These are phyloP conservation scores for Suillus occidentalis DNA, from an alignment of 768 basidiomycete species.

Conservation along the genomic window DNA sequence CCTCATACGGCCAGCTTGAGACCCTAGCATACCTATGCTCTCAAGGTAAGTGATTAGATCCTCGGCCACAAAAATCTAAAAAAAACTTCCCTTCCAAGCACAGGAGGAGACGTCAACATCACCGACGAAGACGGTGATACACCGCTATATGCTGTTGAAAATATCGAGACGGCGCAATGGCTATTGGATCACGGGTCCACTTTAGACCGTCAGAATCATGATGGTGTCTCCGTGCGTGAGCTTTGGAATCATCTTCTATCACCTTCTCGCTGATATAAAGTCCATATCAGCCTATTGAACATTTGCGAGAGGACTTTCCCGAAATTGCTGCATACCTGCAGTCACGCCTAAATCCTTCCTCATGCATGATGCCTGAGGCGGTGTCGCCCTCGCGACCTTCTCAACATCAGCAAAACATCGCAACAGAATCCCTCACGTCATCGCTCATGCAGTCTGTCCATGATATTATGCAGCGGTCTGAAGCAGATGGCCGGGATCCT, in stretches of 20 bases:
- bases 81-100: constrained; percentile 4
- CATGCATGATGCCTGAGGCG: constrained; percentile 9
- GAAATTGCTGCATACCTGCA: constrained; percentile 64
- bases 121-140: constrained; percentile 89
- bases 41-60: constrained; percentile 44
- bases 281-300: constrained; percentile 58
- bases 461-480: constrained; percentile 63
- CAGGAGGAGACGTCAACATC: constrained; percentile 87
- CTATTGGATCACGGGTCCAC: constrained; percentile 79
- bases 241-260: constrained; percentile 12
- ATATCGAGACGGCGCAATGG: constrained; percentile 71
- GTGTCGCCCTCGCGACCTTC: constrained; percentile 42
- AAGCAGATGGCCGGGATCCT: constrained; percentile 59
- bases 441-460: constrained; percentile 64
- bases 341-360: constrained; percentile 28
- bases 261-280: constrained; percentile 12
- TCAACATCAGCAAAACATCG: constrained; percentile 65
- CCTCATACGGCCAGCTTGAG: constrained; percentile 82
- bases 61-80: not conserved
- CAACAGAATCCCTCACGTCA: constrained; percentile 69
- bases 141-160: constrained; percentile 88
- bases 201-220: constrained; percentile 59
- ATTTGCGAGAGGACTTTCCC: constrained; percentile 71
- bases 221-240: constrained; percentile 71
- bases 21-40: constrained; percentile 78